A percentile compares a stretch with the other conserved stretches of the same genome.
Evolutionary conservation across 1,284 basidiomycete species (phyloP).

Genomic region (Trichosporon inkin): DNA sequence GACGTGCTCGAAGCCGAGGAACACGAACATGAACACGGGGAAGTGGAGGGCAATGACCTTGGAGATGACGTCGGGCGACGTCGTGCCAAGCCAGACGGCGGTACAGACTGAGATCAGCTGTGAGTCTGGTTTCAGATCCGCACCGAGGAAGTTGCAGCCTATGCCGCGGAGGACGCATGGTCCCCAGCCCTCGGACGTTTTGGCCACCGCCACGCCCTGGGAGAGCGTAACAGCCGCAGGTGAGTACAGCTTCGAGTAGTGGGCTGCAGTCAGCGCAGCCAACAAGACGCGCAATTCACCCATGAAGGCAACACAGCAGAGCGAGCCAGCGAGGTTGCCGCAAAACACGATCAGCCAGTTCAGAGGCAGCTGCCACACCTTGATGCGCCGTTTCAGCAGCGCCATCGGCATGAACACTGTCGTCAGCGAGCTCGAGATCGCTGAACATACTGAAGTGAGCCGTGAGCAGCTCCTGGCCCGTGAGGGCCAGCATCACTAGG

Average conservation of each 20-base stretch:
- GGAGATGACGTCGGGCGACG: constrained; percentile 37
- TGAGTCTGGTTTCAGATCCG: neutral
- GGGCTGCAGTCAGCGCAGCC: constrained; percentile 9
- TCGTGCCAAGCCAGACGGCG: constrained; percentile 42
- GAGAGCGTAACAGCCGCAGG: constrained; percentile 24
- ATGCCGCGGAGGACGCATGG: constrained; percentile 43
- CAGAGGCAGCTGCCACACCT: constrained; percentile 27
- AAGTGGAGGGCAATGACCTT: constrained; percentile 45
- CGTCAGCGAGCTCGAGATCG: neutral
- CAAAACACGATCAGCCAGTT: constrained; percentile 48
- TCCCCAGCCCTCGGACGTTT: constrained; percentile 27
- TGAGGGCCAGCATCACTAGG: constrained; percentile 32
- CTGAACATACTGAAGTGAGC: constrained; percentile 28
- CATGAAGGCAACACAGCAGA: constrained; percentile 42
- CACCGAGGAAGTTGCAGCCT: constrained; percentile 46
- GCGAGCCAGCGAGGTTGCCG: constrained; percentile 44
- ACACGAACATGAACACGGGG: constrained; percentile 46
- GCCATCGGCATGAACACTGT: constrained; percentile 32
- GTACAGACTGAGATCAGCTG: constrained; percentile 30
- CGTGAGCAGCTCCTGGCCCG: constrained; percentile 30
- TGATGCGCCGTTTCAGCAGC: constrained; percentile 22
- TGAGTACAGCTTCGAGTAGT: constrained; percentile 28
- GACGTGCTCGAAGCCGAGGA: constrained; percentile 46
- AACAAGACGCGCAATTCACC: constrained; percentile 8
- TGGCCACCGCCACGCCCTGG: constrained; percentile 22